A percentile compares a stretch with the other conserved stretches of the same genome.
Conservation (phyloP, 305 asterid species). For the Ajuga reptans region DNA sequence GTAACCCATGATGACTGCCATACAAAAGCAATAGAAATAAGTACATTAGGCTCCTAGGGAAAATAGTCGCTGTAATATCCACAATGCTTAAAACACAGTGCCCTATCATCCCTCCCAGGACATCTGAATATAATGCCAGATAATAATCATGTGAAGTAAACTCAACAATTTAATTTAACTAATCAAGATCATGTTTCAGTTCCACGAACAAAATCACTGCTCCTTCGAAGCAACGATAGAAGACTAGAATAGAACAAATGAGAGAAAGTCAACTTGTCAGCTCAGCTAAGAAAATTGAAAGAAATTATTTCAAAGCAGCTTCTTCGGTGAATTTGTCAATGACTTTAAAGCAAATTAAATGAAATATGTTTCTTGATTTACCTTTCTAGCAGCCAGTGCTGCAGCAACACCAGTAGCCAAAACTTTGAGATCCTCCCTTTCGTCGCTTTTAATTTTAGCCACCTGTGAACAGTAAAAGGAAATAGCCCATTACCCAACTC, state of each 20-base stretch:
- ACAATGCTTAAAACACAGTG: conserved; percentile 1
- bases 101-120: not conserved
- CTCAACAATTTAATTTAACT: conserved; percentile 6
- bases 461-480: conserved; percentile 45
- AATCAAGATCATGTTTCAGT: conserved; percentile 14
- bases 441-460: conserved; percentile 93
- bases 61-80: not conserved
- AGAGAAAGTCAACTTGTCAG: not conserved
- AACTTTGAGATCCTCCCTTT: conserved; percentile 97
- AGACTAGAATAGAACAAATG: not conserved
- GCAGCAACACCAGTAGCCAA: conserved; percentile 97
- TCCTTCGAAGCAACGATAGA: not conserved
- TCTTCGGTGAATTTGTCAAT: not conserved
- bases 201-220: not conserved
- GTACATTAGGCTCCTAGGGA: conserved; percentile 12
- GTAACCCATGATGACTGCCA: conserved; percentile 94
- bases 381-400: conserved; percentile 97
- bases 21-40: conserved; percentile 20
- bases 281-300: conserved; percentile 2
- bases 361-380: conserved; percentile 23
- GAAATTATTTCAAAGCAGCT: conserved; percentile 2
- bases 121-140: not conserved
- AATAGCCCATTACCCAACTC: conserved; percentile 14
- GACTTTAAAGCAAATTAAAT: conserved; percentile 5
- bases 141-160: conserved; percentile 12